Evolutionary conservation across 2,329 filamentous ascomycete genomes (phyloP).

Genomic region (Colletotrichum tanaceti): DNA sequence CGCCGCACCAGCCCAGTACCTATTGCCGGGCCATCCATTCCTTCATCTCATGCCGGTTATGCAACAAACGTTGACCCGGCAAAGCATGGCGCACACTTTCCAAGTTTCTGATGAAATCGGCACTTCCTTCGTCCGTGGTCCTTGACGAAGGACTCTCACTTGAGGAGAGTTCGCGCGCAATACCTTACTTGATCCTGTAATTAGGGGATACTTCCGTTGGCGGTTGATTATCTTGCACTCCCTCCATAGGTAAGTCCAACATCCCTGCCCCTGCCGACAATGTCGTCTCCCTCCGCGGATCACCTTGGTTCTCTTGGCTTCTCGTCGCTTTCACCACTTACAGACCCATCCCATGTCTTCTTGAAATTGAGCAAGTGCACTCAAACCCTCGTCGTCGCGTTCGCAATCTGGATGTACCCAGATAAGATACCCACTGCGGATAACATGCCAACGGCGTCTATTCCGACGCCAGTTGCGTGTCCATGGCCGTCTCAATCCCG

Average conservation of each 20-base stretch:
- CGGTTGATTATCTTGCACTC: not conserved
- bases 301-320: not conserved
- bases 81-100: not conserved
- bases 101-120: not conserved
- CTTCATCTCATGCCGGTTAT: not conserved
- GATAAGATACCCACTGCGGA: not conserved
- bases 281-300: not conserved
- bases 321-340: not conserved
- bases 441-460: not conserved
- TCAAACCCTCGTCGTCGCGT: not conserved
- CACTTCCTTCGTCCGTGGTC: not conserved
- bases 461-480: not conserved
- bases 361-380: not conserved
- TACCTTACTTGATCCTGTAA: no score
- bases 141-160: not conserved
- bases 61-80: not conserved
- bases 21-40: not conserved
- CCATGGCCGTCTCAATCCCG: not conserved
- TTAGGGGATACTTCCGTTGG: not conserved
- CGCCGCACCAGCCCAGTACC: constrained; percentile 12
- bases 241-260: no score
- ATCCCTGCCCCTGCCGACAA: constrained; percentile 1
- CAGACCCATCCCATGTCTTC: not conserved
- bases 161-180: not conserved
- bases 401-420: not conserved